Percentiles rank a stretch among this genome's conserved stretches.
These are phyloP conservation scores for Fusarium proliferatum DNA, from an alignment of 2,329 filamentous ascomycete genomes.

Conservation along the genomic window DNA sequence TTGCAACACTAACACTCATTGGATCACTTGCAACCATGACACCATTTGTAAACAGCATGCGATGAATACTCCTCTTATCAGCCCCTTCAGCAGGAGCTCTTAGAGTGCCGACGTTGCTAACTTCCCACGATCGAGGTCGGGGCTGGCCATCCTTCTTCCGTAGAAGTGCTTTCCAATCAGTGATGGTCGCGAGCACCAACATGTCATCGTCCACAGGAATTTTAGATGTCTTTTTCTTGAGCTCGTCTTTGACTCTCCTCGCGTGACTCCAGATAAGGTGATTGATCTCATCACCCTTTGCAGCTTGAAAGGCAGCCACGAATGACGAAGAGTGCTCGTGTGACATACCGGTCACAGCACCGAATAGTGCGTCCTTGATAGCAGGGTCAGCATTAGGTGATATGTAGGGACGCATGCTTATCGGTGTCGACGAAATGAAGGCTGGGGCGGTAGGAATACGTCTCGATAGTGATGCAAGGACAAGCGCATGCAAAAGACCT, in stretches of 20 bases:
- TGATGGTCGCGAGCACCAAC: slow-evolving; percentile 55
- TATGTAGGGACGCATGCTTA: slow-evolving; percentile 57
- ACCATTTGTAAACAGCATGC: slow-evolving; percentile 63
- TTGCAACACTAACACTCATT: slow-evolving; percentile 59
- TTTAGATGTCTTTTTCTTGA: slow-evolving; percentile 48
- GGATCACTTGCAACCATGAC: slow-evolving; percentile 57
- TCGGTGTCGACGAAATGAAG: slow-evolving; percentile 56
- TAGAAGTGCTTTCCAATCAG: slow-evolving; percentile 58
- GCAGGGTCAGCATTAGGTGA: slow-evolving; percentile 43
- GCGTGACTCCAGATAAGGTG: slow-evolving; percentile 58
- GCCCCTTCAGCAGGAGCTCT: neutral
- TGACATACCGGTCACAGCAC: slow-evolving; percentile 52
- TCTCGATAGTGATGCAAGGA: slow-evolving; percentile 54
- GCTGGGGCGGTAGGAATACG: slow-evolving; percentile 51
- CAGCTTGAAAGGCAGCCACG: slow-evolving; percentile 42
- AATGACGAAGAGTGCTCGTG: slow-evolving; percentile 46
- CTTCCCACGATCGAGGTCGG: slow-evolving; percentile 59
- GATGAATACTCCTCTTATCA: slow-evolving; percentile 51
- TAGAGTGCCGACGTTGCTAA: slow-evolving; percentile 62
- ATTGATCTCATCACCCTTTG: slow-evolving; percentile 32
- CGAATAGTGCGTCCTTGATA: slow-evolving; percentile 50
- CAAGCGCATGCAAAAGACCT: slow-evolving; percentile 59
- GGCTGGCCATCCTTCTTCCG: slow-evolving; percentile 54
- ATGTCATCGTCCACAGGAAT: slow-evolving; percentile 58
- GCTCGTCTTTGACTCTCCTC: slow-evolving; percentile 47